Percentiles rank a stretch among this genome's conserved stretches.
Evolutionary conservation across 306 rosid genomes (phyloP).

Genomic region (Cucumis hystrix): DNA sequence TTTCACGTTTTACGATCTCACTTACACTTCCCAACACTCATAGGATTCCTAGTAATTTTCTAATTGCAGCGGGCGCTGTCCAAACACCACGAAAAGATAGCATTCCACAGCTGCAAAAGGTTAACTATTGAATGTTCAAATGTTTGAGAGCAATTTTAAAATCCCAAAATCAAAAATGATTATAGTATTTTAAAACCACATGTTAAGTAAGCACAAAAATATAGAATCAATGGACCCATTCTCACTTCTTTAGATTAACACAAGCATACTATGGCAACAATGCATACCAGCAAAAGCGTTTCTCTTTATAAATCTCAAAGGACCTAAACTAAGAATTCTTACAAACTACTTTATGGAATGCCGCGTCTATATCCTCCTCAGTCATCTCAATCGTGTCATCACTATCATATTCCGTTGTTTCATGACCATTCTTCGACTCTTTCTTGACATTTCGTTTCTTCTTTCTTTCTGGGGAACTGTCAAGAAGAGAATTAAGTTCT

Average conservation of each 20-base stretch:
- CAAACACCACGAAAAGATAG: no score
- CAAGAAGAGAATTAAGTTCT: conserved; percentile 34
- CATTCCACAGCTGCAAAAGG: no score
- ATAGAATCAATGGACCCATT: background rate
- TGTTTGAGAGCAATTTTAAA: background rate
- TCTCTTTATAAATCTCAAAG: background rate
- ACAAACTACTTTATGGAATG: conserved; percentile 40
- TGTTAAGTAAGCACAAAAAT: background rate
- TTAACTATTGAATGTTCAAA: no score
- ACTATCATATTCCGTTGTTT: conserved; percentile 41
- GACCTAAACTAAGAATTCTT: conserved; percentile 11
- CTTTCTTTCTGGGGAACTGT: conserved; percentile 12
- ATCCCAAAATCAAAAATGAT: no score
- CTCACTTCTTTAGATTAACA: background rate
- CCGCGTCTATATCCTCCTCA: conserved; percentile 67
- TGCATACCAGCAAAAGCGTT: background rate
- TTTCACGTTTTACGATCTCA: no score
- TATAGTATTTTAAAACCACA: no score
- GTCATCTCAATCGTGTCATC: conserved; percentile 89
- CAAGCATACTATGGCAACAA: background rate
- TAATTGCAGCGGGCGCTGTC: no score
- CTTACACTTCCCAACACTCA: no score
- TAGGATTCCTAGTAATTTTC: no score
- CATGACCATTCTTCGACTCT: background rate
- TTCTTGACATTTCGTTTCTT: conserved; percentile 10